Percentiles rank a stretch among this genome's conserved stretches.
Conservation (phyloP, 2,329 filamentous ascomycete species). For the Pseudogymnoascus verrucosus region DNA sequence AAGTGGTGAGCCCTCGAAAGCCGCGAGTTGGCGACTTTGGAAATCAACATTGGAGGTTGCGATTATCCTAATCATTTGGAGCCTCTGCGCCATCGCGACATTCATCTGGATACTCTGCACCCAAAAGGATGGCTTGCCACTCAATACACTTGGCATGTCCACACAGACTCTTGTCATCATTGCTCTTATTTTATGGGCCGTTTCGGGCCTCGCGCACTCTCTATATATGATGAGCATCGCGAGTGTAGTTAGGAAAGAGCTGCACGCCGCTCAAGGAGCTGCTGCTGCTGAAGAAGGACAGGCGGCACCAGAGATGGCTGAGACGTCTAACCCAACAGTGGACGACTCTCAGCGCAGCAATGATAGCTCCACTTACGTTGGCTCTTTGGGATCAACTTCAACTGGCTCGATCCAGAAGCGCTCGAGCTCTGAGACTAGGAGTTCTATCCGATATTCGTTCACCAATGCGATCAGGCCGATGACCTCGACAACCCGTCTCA, state of each 20-base stretch:
- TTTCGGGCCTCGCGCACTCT: slow-evolving; percentile 21
- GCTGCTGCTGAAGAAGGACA: neutral
- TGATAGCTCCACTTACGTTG: slow-evolving; percentile 17
- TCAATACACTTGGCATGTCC: slow-evolving; percentile 15
- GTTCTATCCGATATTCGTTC: slow-evolving; percentile 41
- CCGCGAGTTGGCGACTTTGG: slow-evolving; percentile 20
- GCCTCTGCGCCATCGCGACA: slow-evolving; percentile 21
- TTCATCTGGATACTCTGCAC: slow-evolving; percentile 20
- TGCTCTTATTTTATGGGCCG: slow-evolving; percentile 24
- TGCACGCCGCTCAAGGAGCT: slow-evolving; percentile 13
- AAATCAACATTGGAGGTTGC: slow-evolving; percentile 24
- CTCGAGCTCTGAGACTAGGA: slow-evolving; percentile 39
- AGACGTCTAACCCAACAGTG: slow-evolving; percentile 11
- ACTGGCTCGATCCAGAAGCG: slow-evolving; percentile 39
- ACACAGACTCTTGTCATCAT: slow-evolving; percentile 19
- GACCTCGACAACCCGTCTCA: slow-evolving; percentile 47
- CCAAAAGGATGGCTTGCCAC: slow-evolving; percentile 17
- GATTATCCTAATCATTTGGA: slow-evolving; percentile 19
- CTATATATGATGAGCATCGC: slow-evolving; percentile 24
- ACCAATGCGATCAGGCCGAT: slow-evolving; percentile 45
- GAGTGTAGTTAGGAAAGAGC: slow-evolving; percentile 21
- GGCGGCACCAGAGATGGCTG: neutral
- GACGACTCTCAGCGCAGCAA: slow-evolving; percentile 12
- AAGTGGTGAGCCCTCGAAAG: slow-evolving; percentile 21
- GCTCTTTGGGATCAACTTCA: slow-evolving; percentile 25